Percentiles rank a stretch among this genome's conserved stretches.
phyloP scores from a whole-genome alignment of 169 alveolate genomes.

The Eimeria falciformis region DNA sequence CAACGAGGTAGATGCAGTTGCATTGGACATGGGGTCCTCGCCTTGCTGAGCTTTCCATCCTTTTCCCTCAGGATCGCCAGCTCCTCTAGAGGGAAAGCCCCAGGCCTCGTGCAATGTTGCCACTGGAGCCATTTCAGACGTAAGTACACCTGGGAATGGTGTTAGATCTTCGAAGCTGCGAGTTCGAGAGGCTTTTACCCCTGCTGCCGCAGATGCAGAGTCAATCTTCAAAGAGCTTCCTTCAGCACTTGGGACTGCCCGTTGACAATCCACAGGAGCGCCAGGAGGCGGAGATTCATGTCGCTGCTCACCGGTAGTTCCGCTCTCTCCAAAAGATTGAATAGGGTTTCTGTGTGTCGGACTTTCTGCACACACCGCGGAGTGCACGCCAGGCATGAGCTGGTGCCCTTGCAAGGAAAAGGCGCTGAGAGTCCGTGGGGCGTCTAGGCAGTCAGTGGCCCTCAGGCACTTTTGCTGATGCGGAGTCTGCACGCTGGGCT shows the following conservation, averaged over 20 bases:
- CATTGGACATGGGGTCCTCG: not conserved
- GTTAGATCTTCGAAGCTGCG: not conserved
- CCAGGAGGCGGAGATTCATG: not conserved
- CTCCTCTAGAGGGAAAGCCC: not conserved
- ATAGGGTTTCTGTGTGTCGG: not conserved
- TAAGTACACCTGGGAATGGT: not conserved
- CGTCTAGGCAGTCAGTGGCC: not conserved
- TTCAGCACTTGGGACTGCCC: not conserved
- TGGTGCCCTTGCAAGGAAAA: not conserved
- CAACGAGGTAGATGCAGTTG: conserved; percentile 23
- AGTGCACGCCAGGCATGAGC: conserved; percentile 5
- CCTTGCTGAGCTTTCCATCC: conserved; percentile 24
- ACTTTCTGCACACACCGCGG: not conserved
- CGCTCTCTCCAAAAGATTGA: not conserved
- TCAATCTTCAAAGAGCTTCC: not conserved
- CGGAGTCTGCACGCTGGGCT: not conserved
- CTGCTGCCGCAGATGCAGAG: not conserved
- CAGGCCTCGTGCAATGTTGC: conserved; percentile 44
- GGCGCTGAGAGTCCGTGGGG: not conserved
- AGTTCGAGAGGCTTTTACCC: not conserved
- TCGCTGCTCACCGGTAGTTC: not conserved
- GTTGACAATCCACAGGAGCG: not conserved
- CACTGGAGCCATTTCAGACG: not conserved
- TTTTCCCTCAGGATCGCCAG: conserved; percentile 7
- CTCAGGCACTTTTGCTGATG: not conserved